phyloP scores from a whole-genome alignment of 148 eudicot species.

The Heliosperma pusillum region DNA sequence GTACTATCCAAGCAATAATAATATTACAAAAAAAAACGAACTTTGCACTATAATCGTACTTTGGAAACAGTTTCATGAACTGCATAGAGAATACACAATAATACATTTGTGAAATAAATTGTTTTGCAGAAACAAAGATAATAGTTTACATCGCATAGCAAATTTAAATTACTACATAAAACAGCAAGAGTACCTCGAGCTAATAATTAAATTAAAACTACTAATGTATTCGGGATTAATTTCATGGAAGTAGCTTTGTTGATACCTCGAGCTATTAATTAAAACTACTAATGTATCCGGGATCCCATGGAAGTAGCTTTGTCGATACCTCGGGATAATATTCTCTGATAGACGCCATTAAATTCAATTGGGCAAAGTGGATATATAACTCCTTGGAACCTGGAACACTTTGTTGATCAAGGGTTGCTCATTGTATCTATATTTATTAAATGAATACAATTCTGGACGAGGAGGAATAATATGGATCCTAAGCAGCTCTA shows the following conservation, averaged over 20 bases:
- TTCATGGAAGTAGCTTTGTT: no score
- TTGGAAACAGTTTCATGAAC: background rate
- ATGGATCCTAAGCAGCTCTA: background rate
- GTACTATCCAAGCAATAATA: no score
- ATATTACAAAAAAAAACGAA: no score
- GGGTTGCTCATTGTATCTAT: background rate
- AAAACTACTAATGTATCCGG: no score
- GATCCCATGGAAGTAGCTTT: background rate
- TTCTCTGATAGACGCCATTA: background rate
- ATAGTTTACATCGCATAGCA: background rate
- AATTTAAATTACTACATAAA: no score
- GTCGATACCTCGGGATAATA: background rate
- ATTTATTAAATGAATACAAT: background rate
- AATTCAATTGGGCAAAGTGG: background rate
- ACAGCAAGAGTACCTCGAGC: no score
- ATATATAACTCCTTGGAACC: background rate
- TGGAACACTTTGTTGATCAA: background rate
- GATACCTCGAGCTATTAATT: no score
- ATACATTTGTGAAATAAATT: background rate
- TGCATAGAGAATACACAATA: background rate
- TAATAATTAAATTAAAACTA: no score
- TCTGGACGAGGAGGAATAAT: background rate
- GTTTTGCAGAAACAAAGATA: background rate
- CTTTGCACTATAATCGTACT: background rate
- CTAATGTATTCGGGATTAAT: no score